A percentile compares a stretch with the other conserved stretches of the same genome.
Conservation (phyloP, 352 stramenopile species). For the Phytophthora ramorum region DNA sequence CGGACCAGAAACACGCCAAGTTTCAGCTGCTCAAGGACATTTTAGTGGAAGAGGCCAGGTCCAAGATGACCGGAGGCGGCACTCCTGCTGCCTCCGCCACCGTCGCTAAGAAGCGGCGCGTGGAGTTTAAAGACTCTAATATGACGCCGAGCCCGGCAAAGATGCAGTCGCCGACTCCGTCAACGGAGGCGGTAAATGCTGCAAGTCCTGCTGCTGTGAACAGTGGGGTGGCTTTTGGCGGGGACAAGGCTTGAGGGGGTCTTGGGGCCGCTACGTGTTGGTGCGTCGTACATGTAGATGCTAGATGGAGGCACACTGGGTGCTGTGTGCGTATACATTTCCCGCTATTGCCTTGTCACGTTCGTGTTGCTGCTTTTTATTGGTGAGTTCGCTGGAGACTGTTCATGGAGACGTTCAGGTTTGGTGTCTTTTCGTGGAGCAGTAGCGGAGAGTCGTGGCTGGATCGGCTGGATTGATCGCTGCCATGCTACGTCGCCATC, state of each 20-base stretch:
- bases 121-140: conserved; percentile 34
- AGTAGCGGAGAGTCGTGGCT: conserved; percentile 10
- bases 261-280: conserved; percentile 3
- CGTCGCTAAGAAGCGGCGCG: conserved; percentile 42
- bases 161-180: conserved; percentile 24
- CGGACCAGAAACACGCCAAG: conserved; percentile 75
- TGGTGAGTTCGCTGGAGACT: conserved; percentile 11
- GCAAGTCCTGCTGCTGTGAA: conserved; percentile 8
- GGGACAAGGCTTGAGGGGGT: conserved; percentile 14
- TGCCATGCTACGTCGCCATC: conserved; percentile 46
- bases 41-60: conserved; percentile 66
- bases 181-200: conserved; percentile 1
- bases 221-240: not conserved
- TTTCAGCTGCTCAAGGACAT: conserved; percentile 81
- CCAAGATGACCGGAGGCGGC: conserved; percentile 42
- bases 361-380: not conserved
- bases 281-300: conserved; percentile 19
- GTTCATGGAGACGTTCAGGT: not conserved
- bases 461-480: not conserved
- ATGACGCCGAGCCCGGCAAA: conserved; percentile 29
- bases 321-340: conserved; percentile 26
- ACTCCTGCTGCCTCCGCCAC: not conserved
- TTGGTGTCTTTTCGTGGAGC: conserved; percentile 18
- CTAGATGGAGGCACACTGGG: conserved; percentile 2
- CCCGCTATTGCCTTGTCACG: not conserved